A percentile compares a stretch with the other conserved stretches of the same genome.
Conservation (phyloP, 768 basidiomycete species). For the Harrya chromipes region DNA sequence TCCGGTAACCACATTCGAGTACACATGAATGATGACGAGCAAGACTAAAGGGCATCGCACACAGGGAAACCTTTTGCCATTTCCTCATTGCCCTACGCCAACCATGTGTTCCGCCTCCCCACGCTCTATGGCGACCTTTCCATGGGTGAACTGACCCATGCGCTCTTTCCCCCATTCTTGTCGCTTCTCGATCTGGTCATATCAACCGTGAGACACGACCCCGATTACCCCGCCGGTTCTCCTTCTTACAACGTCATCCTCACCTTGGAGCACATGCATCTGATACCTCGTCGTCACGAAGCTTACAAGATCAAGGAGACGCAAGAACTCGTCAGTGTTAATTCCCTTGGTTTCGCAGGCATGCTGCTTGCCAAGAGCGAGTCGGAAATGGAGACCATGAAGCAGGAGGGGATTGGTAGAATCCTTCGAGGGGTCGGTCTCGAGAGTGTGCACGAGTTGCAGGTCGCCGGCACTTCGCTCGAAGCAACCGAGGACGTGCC, state of each 20-base stretch:
- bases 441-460: constrained; percentile 64
- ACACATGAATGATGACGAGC: neutral
- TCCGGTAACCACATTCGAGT: constrained; percentile 11
- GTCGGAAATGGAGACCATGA: constrained; percentile 67
- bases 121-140: constrained; percentile 17
- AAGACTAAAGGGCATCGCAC: constrained; percentile 1
- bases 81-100: constrained; percentile 69
- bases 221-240: constrained; percentile 56
- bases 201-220: constrained; percentile 66
- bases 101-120: constrained; percentile 60
- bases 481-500: constrained; percentile 29
- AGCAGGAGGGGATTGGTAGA: constrained; percentile 55
- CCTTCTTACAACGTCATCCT: constrained; percentile 84
- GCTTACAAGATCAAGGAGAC: constrained; percentile 49
- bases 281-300: constrained; percentile 77
- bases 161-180: constrained; percentile 61
- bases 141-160: constrained; percentile 45
- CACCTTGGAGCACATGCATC: constrained; percentile 78
- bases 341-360: constrained; percentile 88
- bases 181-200: constrained; percentile 74
- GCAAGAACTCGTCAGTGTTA: constrained; percentile 65
- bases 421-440: constrained; percentile 66
- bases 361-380: constrained; percentile 86
- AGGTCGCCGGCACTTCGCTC: constrained; percentile 47
- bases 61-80: constrained; percentile 75